A percentile compares a stretch with the other conserved stretches of the same genome.
Conservation (phyloP, 108 stramenopile genomes). For the Nitzschia putrida region DNA sequence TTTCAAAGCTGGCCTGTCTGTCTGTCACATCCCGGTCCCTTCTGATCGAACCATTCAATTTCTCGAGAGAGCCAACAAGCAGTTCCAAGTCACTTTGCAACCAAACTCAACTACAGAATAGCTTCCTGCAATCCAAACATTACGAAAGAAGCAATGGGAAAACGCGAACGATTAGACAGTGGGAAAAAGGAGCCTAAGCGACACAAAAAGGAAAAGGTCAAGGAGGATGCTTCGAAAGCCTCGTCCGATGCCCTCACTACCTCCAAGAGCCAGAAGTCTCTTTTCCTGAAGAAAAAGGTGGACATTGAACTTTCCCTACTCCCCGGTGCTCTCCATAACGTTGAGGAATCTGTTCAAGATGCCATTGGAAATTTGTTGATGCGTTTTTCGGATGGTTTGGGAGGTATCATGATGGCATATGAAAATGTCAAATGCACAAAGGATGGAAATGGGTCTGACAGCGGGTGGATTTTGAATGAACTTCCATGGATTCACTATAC, state of each 20-base stretch:
- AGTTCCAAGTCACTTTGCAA: neutral
- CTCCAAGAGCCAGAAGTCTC: neutral
- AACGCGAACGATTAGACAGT: conserved; percentile 24
- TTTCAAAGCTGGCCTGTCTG: neutral
- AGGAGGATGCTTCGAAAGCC: conserved; percentile 14
- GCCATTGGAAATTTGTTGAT: conserved; percentile 37
- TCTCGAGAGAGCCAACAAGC: neutral
- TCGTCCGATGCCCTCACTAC: neutral
- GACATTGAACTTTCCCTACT: conserved; percentile 48
- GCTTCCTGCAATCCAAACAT: neutral
- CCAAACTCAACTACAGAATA: too few relatives aligned
- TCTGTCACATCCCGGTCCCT: neutral
- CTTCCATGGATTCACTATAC: conserved; percentile 61
- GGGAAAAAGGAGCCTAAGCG: conserved; percentile 28
- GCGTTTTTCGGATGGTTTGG: conserved; percentile 51
- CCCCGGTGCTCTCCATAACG: conserved; percentile 43
- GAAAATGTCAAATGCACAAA: conserved; percentile 37
- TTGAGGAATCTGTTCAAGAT: conserved; percentile 39
- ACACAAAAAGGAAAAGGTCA: conserved; percentile 24
- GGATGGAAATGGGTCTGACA: conserved; percentile 28
- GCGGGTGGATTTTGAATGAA: conserved; percentile 56
- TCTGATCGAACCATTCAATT: conserved; percentile 6
- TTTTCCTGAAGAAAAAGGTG: conserved; percentile 41
- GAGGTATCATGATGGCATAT: conserved; percentile 53
- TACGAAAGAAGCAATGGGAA: conserved; percentile 20